Conservation (phyloP, 805 yeast genomes). For the Candida ortonii region DNA sequence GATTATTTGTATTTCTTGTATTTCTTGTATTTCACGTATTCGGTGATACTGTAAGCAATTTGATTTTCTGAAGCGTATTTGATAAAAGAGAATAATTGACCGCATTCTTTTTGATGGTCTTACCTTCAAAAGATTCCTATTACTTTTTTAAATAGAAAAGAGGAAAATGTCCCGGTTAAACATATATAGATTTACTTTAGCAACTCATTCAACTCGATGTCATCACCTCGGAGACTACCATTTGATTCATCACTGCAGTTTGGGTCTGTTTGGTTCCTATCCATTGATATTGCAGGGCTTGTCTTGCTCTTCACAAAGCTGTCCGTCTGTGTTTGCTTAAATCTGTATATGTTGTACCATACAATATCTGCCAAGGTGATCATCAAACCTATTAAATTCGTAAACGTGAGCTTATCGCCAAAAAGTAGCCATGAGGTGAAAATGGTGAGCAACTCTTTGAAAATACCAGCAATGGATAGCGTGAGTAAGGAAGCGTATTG, state of each 20-base stretch:
- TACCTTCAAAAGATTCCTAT: too few relatives aligned
- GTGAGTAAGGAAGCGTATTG: slow-evolving; percentile 83
- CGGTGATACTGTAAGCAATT: too few relatives aligned
- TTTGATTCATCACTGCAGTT: slow-evolving; percentile 2
- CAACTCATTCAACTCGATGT: slow-evolving; percentile 18
- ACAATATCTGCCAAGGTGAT: slow-evolving; percentile 75
- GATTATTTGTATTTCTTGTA: neutral
- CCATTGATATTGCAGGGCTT: slow-evolving; percentile 12
- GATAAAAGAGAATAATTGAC: too few relatives aligned
- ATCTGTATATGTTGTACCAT: slow-evolving; percentile 77
- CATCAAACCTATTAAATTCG: slow-evolving; percentile 71
- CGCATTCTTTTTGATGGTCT: too few relatives aligned
- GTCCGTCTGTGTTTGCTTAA: slow-evolving; percentile 26
- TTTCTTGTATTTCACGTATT: too few relatives aligned
- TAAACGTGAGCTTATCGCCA: slow-evolving; percentile 63
- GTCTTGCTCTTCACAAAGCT: slow-evolving; percentile 7
- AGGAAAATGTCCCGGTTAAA: too few relatives aligned
- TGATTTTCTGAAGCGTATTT: too few relatives aligned
- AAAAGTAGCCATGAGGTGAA: slow-evolving; percentile 64
- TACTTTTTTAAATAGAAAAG: too few relatives aligned
- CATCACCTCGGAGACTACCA: slow-evolving; percentile 5
- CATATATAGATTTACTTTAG: slow-evolving; percentile 4
- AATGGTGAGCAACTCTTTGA: slow-evolving; percentile 87
- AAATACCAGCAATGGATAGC: slow-evolving; percentile 84
- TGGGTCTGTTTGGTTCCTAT: neutral